Evolutionary conservation across 306 rosid species (phyloP).

Genomic region (Glycyrrhiza uralensis): DNA sequence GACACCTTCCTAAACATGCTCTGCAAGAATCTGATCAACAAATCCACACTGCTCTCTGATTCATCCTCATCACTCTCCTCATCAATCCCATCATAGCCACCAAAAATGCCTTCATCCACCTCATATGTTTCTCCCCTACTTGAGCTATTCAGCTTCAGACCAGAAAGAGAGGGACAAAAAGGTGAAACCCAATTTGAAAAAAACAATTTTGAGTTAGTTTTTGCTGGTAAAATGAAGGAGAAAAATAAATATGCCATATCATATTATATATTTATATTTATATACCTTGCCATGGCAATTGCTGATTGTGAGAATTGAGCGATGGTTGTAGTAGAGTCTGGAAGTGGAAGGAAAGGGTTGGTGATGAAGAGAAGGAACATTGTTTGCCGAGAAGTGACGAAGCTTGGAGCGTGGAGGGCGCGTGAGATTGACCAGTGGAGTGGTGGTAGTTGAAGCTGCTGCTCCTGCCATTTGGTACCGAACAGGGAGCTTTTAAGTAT

Average conservation of each 20-base stretch:
- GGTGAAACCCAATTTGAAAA: background rate
- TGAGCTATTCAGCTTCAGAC: conserved; percentile 48
- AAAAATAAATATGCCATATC: background rate
- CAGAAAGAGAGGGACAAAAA: background rate
- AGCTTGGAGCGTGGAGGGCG: conserved; percentile 29
- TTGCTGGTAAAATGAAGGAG: background rate
- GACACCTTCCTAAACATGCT: conserved; percentile 67
- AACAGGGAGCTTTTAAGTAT: background rate
- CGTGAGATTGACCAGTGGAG: conserved; percentile 20
- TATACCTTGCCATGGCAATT: conserved; percentile 41
- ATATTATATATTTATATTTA: background rate
- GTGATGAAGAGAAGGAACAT: background rate
- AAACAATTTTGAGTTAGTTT: background rate
- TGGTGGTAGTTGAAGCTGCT: conserved; percentile 16
- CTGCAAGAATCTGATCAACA: conserved; percentile 59
- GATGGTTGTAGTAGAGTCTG: conserved; percentile 14
- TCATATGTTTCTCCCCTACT: conserved; percentile 38
- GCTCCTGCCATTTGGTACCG: conserved; percentile 47
- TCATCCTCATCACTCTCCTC: conserved; percentile 57
- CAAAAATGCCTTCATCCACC: conserved; percentile 41
- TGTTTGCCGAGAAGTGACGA: conserved; percentile 20
- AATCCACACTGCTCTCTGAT: conserved; percentile 62
- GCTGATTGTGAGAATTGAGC: conserved; percentile 24
- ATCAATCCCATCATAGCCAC: conserved; percentile 41
- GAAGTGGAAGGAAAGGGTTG: conserved; percentile 7